phyloP scores from a whole-genome alignment of 495 filamentous ascomycete genomes.

The Penicillium desertorum region DNA sequence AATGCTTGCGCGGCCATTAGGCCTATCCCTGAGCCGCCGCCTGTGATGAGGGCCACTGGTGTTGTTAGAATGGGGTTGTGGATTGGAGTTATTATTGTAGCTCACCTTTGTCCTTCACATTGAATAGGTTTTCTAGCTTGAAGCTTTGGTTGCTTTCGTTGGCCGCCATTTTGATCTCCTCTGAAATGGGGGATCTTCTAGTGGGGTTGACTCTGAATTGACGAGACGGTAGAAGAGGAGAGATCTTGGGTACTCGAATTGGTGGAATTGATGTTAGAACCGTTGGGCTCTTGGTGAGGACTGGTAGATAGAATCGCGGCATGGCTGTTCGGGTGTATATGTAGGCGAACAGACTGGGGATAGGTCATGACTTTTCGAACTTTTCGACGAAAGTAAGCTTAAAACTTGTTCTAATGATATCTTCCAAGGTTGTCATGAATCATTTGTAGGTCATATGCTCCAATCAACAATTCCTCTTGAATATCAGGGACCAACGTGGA shows the following conservation, averaged over 20 bases:
- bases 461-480: not conserved
- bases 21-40: slow-evolving; percentile 53
- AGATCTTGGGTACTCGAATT: not conserved
- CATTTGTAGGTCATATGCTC: not conserved
- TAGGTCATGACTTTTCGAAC: not conserved
- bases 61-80: not conserved
- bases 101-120: slow-evolving; percentile 52
- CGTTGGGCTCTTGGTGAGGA: not conserved
- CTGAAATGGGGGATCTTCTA: not conserved
- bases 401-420: not conserved
- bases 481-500: too few relatives aligned
- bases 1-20: slow-evolving; percentile 58
- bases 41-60: slow-evolving; percentile 56
- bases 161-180: slow-evolving; percentile 21
- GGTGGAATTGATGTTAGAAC: not conserved
- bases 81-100: not conserved
- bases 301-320: not conserved
- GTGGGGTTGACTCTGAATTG: not conserved
- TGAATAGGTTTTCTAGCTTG: slow-evolving; percentile 52
- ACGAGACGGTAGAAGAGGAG: not conserved
- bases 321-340: not conserved
- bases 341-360: not conserved
- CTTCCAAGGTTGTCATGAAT: not conserved
- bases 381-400: too few relatives aligned
- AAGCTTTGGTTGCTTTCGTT: slow-evolving; percentile 49